phyloP scores from a whole-genome alignment of 495 filamentous ascomycete genomes.

The Hyaloscypha finlandica region DNA sequence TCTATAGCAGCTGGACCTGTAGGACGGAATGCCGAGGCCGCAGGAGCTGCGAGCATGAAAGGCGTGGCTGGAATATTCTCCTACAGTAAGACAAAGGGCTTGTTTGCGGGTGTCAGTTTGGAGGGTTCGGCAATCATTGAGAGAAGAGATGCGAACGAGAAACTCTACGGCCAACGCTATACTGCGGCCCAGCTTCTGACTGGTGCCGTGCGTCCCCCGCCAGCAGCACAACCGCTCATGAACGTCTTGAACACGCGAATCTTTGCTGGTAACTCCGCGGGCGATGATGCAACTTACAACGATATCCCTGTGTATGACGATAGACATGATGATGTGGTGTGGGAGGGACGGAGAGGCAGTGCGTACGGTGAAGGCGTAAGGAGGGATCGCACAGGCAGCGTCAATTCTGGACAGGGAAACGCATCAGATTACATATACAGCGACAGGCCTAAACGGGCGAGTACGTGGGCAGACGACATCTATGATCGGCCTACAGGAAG shows the following conservation, averaged over 20 bases:
- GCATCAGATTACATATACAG: conserved; percentile 55
- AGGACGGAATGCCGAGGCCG: conserved; percentile 93
- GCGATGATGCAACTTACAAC: conserved; percentile 82
- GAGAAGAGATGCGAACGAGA: conserved; percentile 94
- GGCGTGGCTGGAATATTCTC: conserved; percentile 92
- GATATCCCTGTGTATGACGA: conserved; percentile 92
- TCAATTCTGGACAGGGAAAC: conserved; percentile 27
- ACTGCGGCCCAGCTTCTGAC: conserved; percentile 81
- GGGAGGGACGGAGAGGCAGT: conserved; percentile 77
- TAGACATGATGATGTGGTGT: conserved; percentile 85
- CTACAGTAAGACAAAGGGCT: conserved; percentile 95
- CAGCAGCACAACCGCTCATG: conserved; percentile 81
- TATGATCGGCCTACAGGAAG: conserved; percentile 67
- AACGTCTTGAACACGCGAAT: conserved; percentile 78
- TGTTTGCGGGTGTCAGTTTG: conserved; percentile 93
- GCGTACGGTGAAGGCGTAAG: conserved; percentile 75
- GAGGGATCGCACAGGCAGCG: conserved; percentile 56
- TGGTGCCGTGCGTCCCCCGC: conserved; percentile 75
- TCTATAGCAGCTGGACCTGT: conserved; percentile 93
- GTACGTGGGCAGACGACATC: conserved; percentile 87
- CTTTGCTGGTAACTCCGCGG: conserved; percentile 65
- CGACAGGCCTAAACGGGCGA: conserved; percentile 65
- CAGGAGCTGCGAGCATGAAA: conserved; percentile 87
- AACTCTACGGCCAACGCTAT: conserved; percentile 81
- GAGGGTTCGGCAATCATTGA: conserved; percentile 91